These are phyloP conservation scores for Neohortaea acidophila DNA, from an alignment of 495 filamentous ascomycete genomes.

Conservation along the genomic window DNA sequence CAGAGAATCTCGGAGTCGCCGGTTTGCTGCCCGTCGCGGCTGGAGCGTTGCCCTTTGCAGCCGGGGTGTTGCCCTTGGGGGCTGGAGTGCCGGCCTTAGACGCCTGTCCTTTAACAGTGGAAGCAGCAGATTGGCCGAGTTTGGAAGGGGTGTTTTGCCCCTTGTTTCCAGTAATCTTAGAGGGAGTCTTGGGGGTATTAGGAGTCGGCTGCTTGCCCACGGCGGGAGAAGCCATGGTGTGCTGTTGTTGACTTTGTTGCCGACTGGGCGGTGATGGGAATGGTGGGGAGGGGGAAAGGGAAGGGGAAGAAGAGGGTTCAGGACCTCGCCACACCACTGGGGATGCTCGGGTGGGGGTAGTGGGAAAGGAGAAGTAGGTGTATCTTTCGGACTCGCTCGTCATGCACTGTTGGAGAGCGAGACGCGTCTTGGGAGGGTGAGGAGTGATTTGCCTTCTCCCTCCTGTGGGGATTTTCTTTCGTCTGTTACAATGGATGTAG, in stretches of 20 bases:
- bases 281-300: too few species aligned
- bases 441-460: too few species aligned
- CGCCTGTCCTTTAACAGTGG: background rate
- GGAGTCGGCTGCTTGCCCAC: conserved; percentile 29
- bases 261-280: too few species aligned
- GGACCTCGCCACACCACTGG: conserved; percentile 20
- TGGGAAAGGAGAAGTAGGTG: conserved; percentile 38
- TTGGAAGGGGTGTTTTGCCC: conserved; percentile 29
- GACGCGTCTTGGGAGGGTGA: conserved; percentile 1
- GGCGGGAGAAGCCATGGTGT: too few species aligned
- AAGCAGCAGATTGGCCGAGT: conserved; percentile 24
- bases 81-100: too few species aligned
- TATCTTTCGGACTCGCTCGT: conserved; percentile 33
- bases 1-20: conserved; percentile 20
- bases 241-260: too few species aligned
- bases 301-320: too few species aligned
- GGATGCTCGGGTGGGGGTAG: conserved; percentile 32
- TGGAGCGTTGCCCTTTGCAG: too few species aligned
- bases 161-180: conserved; percentile 36
- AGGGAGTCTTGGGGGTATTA: conserved; percentile 33
- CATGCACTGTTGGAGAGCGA: conserved; percentile 24
- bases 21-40: conserved; percentile 14
- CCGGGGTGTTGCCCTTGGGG: too few species aligned
- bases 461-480: too few species aligned
- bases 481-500: too few species aligned